Base-by-base conservation (phyloP, 139 green algal species). In the Chlorella vulgaris region DNA sequence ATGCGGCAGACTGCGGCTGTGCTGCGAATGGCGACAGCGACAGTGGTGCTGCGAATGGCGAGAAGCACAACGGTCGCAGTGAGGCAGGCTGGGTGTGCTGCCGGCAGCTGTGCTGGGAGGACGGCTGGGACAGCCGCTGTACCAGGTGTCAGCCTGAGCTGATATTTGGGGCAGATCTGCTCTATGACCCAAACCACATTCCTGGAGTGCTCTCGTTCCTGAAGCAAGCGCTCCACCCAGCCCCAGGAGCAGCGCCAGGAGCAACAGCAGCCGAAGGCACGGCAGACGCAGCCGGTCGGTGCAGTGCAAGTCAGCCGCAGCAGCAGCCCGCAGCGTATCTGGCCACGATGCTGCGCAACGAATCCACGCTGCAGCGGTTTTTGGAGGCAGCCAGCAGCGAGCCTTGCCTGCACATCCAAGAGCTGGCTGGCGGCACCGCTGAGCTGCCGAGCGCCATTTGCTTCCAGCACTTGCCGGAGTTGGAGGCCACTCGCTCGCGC, bases 121-220 rank as follows among this genome's bases (percentile, higher is more conserved):
- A 81, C 7, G 35, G 50, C 24, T 79, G 73, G 73, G 42, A 19
- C 0, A 33, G 33, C 5, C 5, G 40, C 33, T 21, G 21, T 22
- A 31, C 6, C 6, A 42, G 7, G 2, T 0, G 28, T 40, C 39
- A 18, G 58, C 82, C 79, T 24, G 89, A 93, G 6, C 38, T 87
- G 0, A 70, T 93, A 47, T 36, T 95, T 5, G 92, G 83, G 0
- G 89, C 87, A 21, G 92, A 96, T 65, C 43, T 96, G 36, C 69
- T 93, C 18, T 96, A 96, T 36, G 91, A 96, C 74, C 89, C 91
- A 35, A 67, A 78, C 5, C 76, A 78, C 7, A 79, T 91, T 24
- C 71, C 67, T 2, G 26, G n/a, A 35, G 62, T 87, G 13, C 73
- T 87, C 42, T 29, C 26, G 0, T 47, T 87, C 13, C 21, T 87